Base-by-base conservation (phyloP, 2,329 filamentous ascomycete genomes). In the Calycina marina region DNA sequence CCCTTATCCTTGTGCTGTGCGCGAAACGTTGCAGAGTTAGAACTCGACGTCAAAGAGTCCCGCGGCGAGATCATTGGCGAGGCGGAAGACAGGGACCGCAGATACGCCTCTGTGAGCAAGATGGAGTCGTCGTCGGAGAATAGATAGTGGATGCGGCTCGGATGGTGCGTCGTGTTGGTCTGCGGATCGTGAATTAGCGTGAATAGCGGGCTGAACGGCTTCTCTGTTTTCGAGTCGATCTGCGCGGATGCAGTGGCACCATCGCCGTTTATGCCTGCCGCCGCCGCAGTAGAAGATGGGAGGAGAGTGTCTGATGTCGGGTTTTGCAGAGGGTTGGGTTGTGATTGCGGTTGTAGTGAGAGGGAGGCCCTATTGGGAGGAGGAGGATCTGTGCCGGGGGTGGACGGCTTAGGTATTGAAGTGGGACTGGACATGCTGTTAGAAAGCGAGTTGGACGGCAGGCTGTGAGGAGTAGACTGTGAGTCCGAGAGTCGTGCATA, bases 111-210 rank as follows among this genome's bases (percentile, higher is more conserved):
- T 1, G 79, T 79, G 22, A 93, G 62, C 27, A 80, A 61, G 2
- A 75, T 70, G n/a, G 31, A 37, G 50, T 94, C 85, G 56, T 96
- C 90, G 55, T 96, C 86, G 45, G 72, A 72, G 60, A 98, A 96
- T 49, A 96, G 69, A 59, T 96, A 96, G 59, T 88, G 84, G 2
- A 93, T 74, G 32, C 72, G 74, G 2, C 28, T 18, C 2, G 88
- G 90, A 53, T 96, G 86, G 47, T 83, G 67, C 40, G 83, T 80
- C 28, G 81, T 71, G 46, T 72, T 68, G 6, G 71, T 76, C n/a
- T 72, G 68, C 8, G 67, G 59, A 54, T 93, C 85, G 50, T 82
- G 74, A 42, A 96, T 65, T 25, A 94, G 63, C 1, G 83, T 79
- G 61, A 93, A 94, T 61, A 93, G 78, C 2, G 84, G 82, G 27